Conservation (phyloP, 495 filamentous ascomycete species). For the Xylaria cubensis region DNA sequence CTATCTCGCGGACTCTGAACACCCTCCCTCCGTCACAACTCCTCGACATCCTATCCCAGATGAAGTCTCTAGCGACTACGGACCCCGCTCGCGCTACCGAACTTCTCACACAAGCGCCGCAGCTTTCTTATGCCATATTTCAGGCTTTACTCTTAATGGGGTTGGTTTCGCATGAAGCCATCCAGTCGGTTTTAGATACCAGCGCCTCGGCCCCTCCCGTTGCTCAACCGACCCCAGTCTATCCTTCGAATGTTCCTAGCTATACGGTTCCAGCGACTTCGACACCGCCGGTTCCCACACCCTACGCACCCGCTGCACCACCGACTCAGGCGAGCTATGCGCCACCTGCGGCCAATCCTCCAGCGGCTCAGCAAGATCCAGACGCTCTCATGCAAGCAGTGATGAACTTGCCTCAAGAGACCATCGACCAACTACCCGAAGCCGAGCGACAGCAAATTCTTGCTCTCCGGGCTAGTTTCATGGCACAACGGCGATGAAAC, state of each 20-base stretch:
- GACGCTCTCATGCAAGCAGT: slow-evolving; percentile 77
- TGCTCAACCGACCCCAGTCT: slow-evolving; percentile 27
- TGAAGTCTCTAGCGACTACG: slow-evolving; percentile 83
- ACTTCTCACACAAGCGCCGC: slow-evolving; percentile 85
- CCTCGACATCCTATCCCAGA: slow-evolving; percentile 91
- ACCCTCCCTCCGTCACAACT: slow-evolving; percentile 87
- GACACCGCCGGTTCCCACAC: slow-evolving; percentile 36
- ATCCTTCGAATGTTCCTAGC: slow-evolving; percentile 24
- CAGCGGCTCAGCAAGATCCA: slow-evolving; percentile 57
- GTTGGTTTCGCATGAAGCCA: slow-evolving; percentile 73
- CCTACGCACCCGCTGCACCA: slow-evolving; percentile 28
- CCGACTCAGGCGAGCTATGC: slow-evolving; percentile 42
- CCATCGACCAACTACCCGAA: slow-evolving; percentile 77
- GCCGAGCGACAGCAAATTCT: slow-evolving; percentile 78
- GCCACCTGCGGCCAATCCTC: slow-evolving; percentile 49
- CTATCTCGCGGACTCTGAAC: slow-evolving; percentile 86
- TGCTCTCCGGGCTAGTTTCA: slow-evolving; percentile 56
- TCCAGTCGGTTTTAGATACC: slow-evolving; percentile 56
- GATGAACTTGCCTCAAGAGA: slow-evolving; percentile 73
- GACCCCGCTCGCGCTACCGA: slow-evolving; percentile 88
- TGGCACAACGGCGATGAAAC: slow-evolving; percentile 34
- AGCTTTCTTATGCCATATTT: slow-evolving; percentile 95
- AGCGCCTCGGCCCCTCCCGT: slow-evolving; percentile 32
- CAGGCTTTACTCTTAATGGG: slow-evolving; percentile 93
- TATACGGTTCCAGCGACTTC: slow-evolving; percentile 36